phyloP scores from a whole-genome alignment of 306 rosid genomes.

The Lathyrus tuberosus region DNA sequence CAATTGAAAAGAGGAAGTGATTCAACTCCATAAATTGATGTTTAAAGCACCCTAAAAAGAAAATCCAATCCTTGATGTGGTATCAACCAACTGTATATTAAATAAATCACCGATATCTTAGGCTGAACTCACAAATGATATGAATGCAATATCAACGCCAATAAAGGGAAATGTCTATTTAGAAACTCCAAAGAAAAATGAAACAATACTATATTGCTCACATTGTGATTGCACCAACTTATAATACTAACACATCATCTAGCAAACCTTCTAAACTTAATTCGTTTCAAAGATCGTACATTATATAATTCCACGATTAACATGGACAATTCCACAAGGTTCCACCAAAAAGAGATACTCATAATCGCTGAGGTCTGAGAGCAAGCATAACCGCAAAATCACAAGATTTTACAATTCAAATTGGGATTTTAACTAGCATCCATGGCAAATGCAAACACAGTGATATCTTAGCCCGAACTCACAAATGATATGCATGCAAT shows the following conservation, averaged over 20 bases:
- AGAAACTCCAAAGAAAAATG: conserved; percentile 3
- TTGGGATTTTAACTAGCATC: conserved; percentile 7
- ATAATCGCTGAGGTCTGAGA: too few species aligned
- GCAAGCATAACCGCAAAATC: too few species aligned
- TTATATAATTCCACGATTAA: too few species aligned
- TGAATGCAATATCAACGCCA: conserved; percentile 15
- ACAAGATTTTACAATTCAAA: too few species aligned
- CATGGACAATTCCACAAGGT: too few species aligned
- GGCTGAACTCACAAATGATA: not conserved
- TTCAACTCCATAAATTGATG: conserved; percentile 4
- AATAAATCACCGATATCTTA: conserved; percentile 22
- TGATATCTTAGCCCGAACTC: conserved; percentile 9
- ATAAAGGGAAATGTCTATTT: not conserved
- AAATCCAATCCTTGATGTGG: conserved; percentile 25
- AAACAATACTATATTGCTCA: conserved; percentile 3
- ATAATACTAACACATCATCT: conserved; percentile 14
- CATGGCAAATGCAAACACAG: not conserved
- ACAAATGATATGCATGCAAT: too few species aligned
- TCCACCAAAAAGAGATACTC: too few species aligned
- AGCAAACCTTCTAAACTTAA: conserved; percentile 16
- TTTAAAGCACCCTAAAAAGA: conserved; percentile 19
- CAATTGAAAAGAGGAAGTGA: not conserved
- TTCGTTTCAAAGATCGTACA: not conserved
- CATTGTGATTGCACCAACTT: conserved; percentile 9
- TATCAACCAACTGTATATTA: not conserved